Evolutionary conservation across 371 early-diverging fungal species (phyloP).

Genomic region (Rhizopus delemar): DNA sequence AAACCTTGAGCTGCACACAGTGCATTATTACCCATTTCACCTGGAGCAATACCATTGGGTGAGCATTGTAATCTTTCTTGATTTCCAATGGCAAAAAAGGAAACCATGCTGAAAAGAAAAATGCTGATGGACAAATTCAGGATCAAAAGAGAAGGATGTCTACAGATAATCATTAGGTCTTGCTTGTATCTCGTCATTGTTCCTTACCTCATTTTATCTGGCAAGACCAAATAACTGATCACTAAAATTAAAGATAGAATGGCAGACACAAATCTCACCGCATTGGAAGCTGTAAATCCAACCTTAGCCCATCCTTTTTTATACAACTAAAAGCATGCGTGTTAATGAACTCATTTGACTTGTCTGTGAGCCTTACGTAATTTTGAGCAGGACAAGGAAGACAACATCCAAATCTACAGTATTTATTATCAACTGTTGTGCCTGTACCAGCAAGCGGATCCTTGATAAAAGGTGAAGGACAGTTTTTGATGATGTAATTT

Average conservation of each 20-base stretch:
- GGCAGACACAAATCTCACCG: conserved; percentile 58
- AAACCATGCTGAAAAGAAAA: conserved; percentile 58
- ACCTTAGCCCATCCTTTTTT: conserved; percentile 46
- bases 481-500: conserved; percentile 16
- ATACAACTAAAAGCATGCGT: conserved; percentile 38
- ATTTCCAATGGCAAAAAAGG: conserved; percentile 58
- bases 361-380: conserved; percentile 14
- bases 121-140: conserved; percentile 59
- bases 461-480: conserved; percentile 24
- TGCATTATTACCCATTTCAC: conserved; percentile 57
- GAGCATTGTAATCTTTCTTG: conserved; percentile 61
- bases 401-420: conserved; percentile 28
- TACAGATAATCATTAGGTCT: neutral
- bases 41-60: conserved; percentile 39
- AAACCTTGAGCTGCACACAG: conserved; percentile 65
- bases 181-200: neutral
- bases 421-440: conserved; percentile 2
- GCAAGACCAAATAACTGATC: conserved; percentile 60
- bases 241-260: conserved; percentile 51
- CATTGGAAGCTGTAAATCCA: conserved; percentile 55
- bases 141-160: conserved; percentile 70
- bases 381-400: conserved; percentile 33
- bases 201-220: conserved; percentile 56
- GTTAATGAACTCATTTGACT: neutral
- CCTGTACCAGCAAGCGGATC: conserved; percentile 19